phyloP scores from a whole-genome alignment of 169 alveolate genomes.

The Plasmodium malariae region DNA sequence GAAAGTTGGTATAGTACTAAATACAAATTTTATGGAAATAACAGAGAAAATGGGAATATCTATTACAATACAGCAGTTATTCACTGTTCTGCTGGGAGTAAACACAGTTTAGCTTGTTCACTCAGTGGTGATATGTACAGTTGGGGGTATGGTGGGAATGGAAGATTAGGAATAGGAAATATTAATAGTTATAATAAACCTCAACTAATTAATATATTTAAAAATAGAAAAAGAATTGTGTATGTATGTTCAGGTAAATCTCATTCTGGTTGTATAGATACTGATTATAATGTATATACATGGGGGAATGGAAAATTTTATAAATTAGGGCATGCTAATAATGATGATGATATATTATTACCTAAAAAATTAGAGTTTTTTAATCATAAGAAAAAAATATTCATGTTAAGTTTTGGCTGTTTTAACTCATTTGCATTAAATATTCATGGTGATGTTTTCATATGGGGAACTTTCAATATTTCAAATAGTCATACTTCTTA shows the following conservation, averaged over 20 bases:
- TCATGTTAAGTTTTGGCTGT: conserved; percentile 46
- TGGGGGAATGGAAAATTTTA: conserved; percentile 91
- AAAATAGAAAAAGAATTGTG: conserved; percentile 64
- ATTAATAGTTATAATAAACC: conserved; percentile 81
- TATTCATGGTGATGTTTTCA: conserved; percentile 84
- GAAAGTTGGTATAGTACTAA: conserved; percentile 23
- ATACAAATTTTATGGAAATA: conserved; percentile 10
- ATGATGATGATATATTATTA: conserved; percentile 36
- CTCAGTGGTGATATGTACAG: conserved; percentile 79
- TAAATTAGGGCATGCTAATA: conserved; percentile 86
- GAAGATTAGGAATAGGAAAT: conserved; percentile 88
- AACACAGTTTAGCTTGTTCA: conserved; percentile 82
- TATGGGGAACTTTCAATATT: conserved; percentile 82
- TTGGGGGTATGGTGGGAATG: conserved; percentile 90
- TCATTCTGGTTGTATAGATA: conserved; percentile 91
- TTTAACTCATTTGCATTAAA: conserved; percentile 80
- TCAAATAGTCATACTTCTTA: background rate
- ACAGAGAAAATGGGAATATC: background rate
- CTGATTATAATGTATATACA: conserved; percentile 88
- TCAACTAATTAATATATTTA: conserved; percentile 61
- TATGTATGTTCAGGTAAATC: conserved; percentile 90
- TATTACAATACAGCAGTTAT: conserved; percentile 6
- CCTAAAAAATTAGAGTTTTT: conserved; percentile 39
- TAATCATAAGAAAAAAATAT: conserved; percentile 28
- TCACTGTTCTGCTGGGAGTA: conserved; percentile 83